Conservation (phyloP, 2,329 filamentous ascomycete species). For the Colletotrichum cordylinicola region DNA sequence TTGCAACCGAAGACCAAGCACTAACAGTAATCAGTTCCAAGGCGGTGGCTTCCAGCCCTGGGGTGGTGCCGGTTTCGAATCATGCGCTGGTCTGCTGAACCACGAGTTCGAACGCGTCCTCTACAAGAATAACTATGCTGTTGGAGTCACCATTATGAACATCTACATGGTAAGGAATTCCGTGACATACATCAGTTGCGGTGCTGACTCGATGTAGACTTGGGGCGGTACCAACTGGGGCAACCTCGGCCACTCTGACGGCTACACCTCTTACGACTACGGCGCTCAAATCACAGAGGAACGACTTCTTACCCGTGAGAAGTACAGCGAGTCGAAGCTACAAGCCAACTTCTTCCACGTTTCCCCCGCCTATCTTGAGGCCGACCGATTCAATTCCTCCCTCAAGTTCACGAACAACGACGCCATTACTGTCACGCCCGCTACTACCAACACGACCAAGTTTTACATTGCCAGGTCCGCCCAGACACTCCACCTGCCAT, state of each 20-base stretch:
- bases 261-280: constrained; percentile 58
- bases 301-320: constrained; percentile 68
- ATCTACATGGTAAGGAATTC: constrained; percentile 77
- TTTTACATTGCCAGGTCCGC: constrained; percentile 55
- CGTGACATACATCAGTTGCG: too few species aligned
- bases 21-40: constrained; percentile 49
- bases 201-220: too few species aligned
- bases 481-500: fast-evolving
- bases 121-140: constrained; percentile 73
- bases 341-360: constrained; percentile 74
- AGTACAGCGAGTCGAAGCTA: constrained; percentile 77
- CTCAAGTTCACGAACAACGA: constrained; percentile 37
- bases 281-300: constrained; percentile 65
- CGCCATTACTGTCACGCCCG: constrained; percentile 63
- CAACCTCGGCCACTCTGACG: constrained; percentile 70
- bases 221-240: constrained; percentile 82
- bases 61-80: constrained; percentile 72
- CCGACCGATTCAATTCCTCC: constrained; percentile 43
- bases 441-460: constrained; percentile 57
- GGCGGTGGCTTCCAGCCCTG: constrained; percentile 73
- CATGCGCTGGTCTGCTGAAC: constrained; percentile 67
- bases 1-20: background rate
- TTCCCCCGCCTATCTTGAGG: constrained; percentile 69
- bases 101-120: constrained; percentile 75
- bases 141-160: constrained; percentile 69